Base-by-base conservation (phyloP, 2,329 filamentous ascomycete species). In the Coniella vitis region DNA sequence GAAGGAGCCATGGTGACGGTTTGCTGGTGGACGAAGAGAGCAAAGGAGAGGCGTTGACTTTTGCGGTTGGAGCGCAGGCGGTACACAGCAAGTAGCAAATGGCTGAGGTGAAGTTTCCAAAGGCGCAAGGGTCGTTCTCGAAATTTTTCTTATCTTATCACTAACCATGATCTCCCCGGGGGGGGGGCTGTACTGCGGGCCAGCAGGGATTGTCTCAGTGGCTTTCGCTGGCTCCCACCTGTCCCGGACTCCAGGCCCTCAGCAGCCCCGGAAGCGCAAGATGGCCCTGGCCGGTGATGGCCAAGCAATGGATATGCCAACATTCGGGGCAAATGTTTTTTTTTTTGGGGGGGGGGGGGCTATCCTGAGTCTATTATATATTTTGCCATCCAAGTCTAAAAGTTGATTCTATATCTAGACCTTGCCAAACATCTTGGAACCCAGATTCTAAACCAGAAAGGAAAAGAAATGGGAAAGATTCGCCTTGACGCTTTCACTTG, bases 1-100 rank as follows among this genome's bases (percentile, higher is more conserved):
- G 65, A 64, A 37, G 59, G 54, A 12, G 64, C 61, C 65, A 68
- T 68, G 49, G 41, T 50, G 37, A 21, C n/a, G 22, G 12, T 13
- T 37, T 48, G 49, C 29, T 49, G 44, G 34, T 38, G 25, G 10
- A 10, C 35, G 37, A 16, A 12, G 13, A 40, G 21, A 12, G 22
- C 22, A 37, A 40, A 12, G 38, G 39, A 16, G 35, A 37, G 19
- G n/a, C 13, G 38, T 34, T 45, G 29, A 43, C 35, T 14, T 21
- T 19, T 20, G 37, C 45, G 31, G 29, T 12, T 16, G 10, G 14
- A 36, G 14, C 34, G 25, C 25, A 10, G 25, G 25, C 25, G 25
- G 25, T 29, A 5, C 16, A 10, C 14, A 17, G 17, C n/a, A n/a
- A 47, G 21, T 22, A 13, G 19, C 43, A 31, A 9, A 34, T 22